Percentiles rank a stretch among this genome's conserved stretches.
Evolutionary conservation across 495 filamentous ascomycete species (phyloP).

Genomic region (Umbilicaria muhlenbergii): DNA sequence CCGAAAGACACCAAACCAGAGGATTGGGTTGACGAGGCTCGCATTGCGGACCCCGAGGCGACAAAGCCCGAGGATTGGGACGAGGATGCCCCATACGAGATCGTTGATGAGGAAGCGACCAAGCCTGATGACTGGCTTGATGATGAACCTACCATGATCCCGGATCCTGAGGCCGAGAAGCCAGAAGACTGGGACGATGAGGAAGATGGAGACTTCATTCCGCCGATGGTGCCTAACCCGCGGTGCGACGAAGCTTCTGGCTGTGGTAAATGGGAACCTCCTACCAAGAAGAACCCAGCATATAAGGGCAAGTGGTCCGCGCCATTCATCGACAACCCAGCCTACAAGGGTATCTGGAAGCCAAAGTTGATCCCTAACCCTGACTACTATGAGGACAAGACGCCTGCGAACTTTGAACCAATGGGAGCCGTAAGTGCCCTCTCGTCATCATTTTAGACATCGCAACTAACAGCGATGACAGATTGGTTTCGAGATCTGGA

Average conservation of each 20-base stretch:
- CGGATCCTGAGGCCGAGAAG: slow-evolving; percentile 96
- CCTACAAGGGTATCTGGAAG: slow-evolving; percentile 92
- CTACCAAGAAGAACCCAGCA: slow-evolving; percentile 86
- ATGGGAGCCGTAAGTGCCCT: slow-evolving; percentile 74
- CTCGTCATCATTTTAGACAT: background rate
- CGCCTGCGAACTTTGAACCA: slow-evolving; percentile 87
- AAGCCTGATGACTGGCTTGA: slow-evolving; percentile 95
- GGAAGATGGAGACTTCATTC: slow-evolving; percentile 97
- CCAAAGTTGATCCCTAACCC: slow-evolving; percentile 96
- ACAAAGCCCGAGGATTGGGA: slow-evolving; percentile 98
- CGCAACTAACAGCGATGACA: slow-evolving; percentile 20
- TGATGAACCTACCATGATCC: slow-evolving; percentile 68
- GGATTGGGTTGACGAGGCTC: slow-evolving; percentile 85
- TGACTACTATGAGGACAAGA: slow-evolving; percentile 95
- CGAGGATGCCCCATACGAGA: slow-evolving; percentile 93
- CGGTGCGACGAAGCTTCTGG: slow-evolving; percentile 90
- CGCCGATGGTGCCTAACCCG: slow-evolving; percentile 87
- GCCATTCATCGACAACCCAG: slow-evolving; percentile 92
- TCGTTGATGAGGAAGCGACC: slow-evolving; percentile 81
- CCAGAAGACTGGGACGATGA: slow-evolving; percentile 99
- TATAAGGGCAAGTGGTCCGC: slow-evolving; percentile 99
- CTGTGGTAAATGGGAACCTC: slow-evolving; percentile 85
- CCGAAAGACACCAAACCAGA: slow-evolving; percentile 88
- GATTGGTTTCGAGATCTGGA: slow-evolving; percentile 99
- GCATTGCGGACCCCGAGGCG: slow-evolving; percentile 83